These are phyloP conservation scores for Zangia roseola DNA, from an alignment of 768 basidiomycete species.

Conservation along the genomic window DNA sequence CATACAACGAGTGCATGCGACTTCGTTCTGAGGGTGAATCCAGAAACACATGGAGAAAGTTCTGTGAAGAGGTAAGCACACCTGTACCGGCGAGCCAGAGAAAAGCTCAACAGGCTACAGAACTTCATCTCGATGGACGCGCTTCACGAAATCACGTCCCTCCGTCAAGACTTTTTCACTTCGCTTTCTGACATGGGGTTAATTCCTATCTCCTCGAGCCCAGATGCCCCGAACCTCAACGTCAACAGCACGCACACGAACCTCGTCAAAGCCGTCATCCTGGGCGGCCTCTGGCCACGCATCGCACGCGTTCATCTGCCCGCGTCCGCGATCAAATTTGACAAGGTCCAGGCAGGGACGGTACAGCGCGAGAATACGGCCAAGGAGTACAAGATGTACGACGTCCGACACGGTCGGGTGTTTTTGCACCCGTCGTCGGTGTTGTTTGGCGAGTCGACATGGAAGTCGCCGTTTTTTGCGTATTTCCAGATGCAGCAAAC, in stretches of 20 bases:
- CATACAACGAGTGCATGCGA: conserved; percentile 63
- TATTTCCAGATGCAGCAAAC: conserved; percentile 86
- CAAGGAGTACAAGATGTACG: conserved; percentile 80
- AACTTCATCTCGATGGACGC: conserved; percentile 80
- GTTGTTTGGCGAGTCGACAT: conserved; percentile 67
- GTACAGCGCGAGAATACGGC: conserved; percentile 84
- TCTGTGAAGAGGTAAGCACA: conserved; percentile 64
- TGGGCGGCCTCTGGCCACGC: conserved; percentile 86
- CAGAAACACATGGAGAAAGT: conserved; percentile 45
- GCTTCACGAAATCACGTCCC: conserved; percentile 72
- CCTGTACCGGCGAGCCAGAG: background rate
- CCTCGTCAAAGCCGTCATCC: conserved; percentile 79
- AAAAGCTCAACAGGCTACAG: conserved; percentile 35
- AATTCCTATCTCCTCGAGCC: conserved; percentile 46
- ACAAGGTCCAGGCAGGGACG: conserved; percentile 80
- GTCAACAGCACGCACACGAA: conserved; percentile 63
- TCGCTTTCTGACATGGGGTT: conserved; percentile 73
- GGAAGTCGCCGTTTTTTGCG: conserved; percentile 77
- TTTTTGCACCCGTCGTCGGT: conserved; percentile 85
- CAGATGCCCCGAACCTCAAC: conserved; percentile 55
- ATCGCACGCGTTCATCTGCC: conserved; percentile 78
- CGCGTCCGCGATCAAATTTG: conserved; percentile 72
- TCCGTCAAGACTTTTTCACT: conserved; percentile 75
- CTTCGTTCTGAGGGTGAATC: conserved; percentile 52
- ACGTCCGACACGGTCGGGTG: conserved; percentile 59